A percentile compares a stretch with the other conserved stretches of the same genome.
Evolutionary conservation across 2,329 filamentous ascomycete genomes (phyloP).

Genomic region (Aspergillus persii): DNA sequence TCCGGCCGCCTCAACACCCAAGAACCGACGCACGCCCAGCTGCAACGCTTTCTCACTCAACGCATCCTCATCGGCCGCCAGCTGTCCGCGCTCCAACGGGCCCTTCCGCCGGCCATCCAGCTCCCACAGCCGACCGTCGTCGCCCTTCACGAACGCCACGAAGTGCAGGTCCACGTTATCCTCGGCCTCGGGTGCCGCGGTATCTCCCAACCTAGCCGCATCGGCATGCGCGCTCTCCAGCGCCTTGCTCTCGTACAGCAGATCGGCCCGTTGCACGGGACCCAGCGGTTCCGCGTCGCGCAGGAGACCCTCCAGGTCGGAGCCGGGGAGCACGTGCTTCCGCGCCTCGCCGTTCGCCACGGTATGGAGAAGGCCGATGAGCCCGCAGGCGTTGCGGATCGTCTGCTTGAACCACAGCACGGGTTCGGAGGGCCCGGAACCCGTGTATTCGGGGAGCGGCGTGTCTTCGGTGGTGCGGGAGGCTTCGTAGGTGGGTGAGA

Average conservation of each 20-base stretch:
- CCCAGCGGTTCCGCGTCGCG: constrained; percentile 66
- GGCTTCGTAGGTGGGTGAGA: constrained; percentile 74
- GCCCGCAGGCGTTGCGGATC: constrained; percentile 86
- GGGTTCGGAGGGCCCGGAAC: constrained; percentile 66
- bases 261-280: constrained; percentile 63
- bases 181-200: constrained; percentile 71
- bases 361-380: constrained; percentile 84
- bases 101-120: constrained; percentile 73
- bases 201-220: constrained; percentile 76
- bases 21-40: constrained; percentile 63
- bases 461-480: constrained; percentile 73
- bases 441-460: constrained; percentile 61
- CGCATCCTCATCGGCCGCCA: constrained; percentile 65
- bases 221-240: constrained; percentile 76
- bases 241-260: constrained; percentile 73
- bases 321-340: constrained; percentile 56
- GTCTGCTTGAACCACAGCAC: constrained; percentile 95
- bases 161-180: constrained; percentile 91
- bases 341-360: constrained; percentile 72
- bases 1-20: constrained; percentile 56
- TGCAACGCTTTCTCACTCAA: constrained; percentile 72
- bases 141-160: constrained; percentile 84
- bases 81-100: constrained; percentile 64
- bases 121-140: constrained; percentile 73
- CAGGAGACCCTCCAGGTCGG: constrained; percentile 57